Percentiles rank a stretch among this genome's conserved stretches.
These are phyloP conservation scores for Hypoxylon trugodes DNA, from an alignment of 495 filamentous ascomycete species.

Conservation along the genomic window DNA sequence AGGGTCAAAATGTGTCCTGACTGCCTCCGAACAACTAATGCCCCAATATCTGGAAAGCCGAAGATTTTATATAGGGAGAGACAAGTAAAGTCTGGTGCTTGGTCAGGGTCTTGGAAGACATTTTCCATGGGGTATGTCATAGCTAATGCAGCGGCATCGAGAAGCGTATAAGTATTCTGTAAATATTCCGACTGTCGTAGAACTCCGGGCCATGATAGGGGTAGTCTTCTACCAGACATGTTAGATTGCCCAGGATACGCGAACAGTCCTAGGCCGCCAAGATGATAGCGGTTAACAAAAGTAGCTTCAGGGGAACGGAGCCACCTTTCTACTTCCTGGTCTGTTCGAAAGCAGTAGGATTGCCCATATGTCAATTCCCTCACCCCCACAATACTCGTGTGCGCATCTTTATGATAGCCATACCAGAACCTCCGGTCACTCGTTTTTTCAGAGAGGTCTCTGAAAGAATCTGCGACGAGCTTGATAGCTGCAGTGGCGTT, in stretches of 20 bases:
- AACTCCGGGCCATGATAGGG: constrained; percentile 64
- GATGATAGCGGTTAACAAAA: constrained; percentile 38
- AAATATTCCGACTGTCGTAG: constrained; percentile 56
- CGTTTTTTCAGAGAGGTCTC: constrained; percentile 59
- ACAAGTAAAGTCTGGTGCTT: constrained; percentile 75
- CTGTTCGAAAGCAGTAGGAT: constrained; percentile 68
- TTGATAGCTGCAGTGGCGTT: constrained; percentile 77
- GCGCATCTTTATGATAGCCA: constrained; percentile 76
- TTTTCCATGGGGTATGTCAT: constrained; percentile 69
- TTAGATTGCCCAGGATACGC: constrained; percentile 84
- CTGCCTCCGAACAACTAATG: constrained; percentile 69
- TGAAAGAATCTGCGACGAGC: constrained; percentile 72
- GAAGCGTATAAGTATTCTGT: constrained; percentile 67
- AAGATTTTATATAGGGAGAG: constrained; percentile 86
- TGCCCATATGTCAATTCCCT: constrained; percentile 66
- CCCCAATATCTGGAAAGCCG: constrained; percentile 80
- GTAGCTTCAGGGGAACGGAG: constrained; percentile 49
- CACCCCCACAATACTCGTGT: constrained; percentile 77
- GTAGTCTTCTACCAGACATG: constrained; percentile 76
- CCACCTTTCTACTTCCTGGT: constrained; percentile 74
- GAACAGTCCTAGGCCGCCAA: constrained; percentile 63
- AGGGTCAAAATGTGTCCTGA: constrained; percentile 68
- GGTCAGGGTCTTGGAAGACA: constrained; percentile 63
- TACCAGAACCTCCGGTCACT: constrained; percentile 67
- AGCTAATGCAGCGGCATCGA: constrained; percentile 77